A percentile compares a stretch with the other conserved stretches of the same genome.
phyloP scores from a whole-genome alignment of 768 basidiomycete genomes.

The Coprinellus micaceus region DNA sequence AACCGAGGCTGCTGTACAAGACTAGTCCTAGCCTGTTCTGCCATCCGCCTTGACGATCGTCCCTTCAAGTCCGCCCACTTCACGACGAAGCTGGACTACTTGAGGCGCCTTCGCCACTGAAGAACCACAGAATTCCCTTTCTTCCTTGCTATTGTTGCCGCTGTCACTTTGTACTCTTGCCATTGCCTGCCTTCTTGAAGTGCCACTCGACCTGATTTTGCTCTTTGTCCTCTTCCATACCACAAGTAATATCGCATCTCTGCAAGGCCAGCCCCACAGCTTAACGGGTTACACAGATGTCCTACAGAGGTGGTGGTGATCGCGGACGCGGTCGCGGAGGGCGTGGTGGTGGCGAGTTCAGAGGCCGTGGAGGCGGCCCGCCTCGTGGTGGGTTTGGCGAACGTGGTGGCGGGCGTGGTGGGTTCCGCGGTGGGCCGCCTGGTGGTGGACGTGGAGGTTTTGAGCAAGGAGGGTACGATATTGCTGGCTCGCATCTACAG shows the following conservation, averaged over 20 bases:
- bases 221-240: background rate
- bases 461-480: slow-evolving; percentile 34
- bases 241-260: background rate
- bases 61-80: background rate
- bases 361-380: no score
- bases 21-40: background rate
- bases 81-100: background rate
- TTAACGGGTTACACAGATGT: background rate
- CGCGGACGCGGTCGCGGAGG: slow-evolving; percentile 1
- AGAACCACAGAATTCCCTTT: background rate
- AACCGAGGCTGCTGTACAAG: background rate
- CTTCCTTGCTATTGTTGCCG: background rate
- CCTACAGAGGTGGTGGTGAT: slow-evolving; percentile 2
- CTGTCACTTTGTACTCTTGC: background rate
- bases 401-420: slow-evolving; percentile 23
- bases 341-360: background rate
- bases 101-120: background rate
- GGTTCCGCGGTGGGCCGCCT: slow-evolving; percentile 29
- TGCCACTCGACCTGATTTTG: background rate
- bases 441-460: slow-evolving; percentile 35
- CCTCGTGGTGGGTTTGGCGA: background rate
- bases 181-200: background rate
- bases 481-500: slow-evolving; percentile 3
- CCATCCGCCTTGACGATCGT: background rate
- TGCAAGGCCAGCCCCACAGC: no score